These are phyloP conservation scores for Vaccinium macrocarpon DNA, from an alignment of 148 eudicot species.

Conservation along the genomic window DNA sequence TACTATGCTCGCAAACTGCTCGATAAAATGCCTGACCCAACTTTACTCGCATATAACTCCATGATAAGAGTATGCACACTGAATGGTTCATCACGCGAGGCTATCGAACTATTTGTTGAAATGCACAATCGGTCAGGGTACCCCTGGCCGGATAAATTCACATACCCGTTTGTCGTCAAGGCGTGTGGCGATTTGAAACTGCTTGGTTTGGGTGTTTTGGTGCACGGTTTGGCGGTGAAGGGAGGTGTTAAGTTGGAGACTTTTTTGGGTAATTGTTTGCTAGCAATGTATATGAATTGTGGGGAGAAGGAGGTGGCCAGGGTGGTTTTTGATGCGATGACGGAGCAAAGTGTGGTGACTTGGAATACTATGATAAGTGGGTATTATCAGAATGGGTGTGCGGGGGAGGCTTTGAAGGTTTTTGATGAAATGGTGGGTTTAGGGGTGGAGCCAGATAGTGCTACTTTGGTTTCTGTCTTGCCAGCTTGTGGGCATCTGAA, in stretches of 20 bases:
- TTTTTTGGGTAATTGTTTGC: conserved; percentile 50
- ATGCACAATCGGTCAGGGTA: conserved; percentile 28
- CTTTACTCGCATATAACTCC: conserved; percentile 36
- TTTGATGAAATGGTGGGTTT: conserved; percentile 44
- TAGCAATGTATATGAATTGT: conserved; percentile 69
- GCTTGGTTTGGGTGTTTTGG: conserved; percentile 37
- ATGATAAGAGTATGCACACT: conserved; percentile 46
- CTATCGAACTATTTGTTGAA: conserved; percentile 39
- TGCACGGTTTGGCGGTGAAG: conserved; percentile 49
- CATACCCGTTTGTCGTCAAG: conserved; percentile 62
- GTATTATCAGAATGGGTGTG: conserved; percentile 39
- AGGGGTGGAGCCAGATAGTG: conserved; percentile 37
- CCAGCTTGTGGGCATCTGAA: conserved; percentile 54
- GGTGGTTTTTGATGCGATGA: conserved; percentile 43
- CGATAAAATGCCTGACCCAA: conserved; percentile 52
- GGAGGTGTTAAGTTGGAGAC: conserved; percentile 34
- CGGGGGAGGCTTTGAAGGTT: conserved; percentile 35
- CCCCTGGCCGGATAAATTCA: conserved; percentile 31
- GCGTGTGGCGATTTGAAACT: conserved; percentile 47
- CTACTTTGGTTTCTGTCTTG: conserved; percentile 51
- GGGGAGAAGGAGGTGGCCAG: conserved; percentile 43
- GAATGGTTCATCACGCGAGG: conserved; percentile 32
- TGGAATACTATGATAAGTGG: conserved; percentile 78
- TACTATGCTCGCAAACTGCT: conserved; percentile 49
- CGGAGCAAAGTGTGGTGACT: conserved; percentile 40